Evolutionary conservation across 2,329 filamentous ascomycete species (phyloP).

Genomic region (Colletotrichum limetticola): DNA sequence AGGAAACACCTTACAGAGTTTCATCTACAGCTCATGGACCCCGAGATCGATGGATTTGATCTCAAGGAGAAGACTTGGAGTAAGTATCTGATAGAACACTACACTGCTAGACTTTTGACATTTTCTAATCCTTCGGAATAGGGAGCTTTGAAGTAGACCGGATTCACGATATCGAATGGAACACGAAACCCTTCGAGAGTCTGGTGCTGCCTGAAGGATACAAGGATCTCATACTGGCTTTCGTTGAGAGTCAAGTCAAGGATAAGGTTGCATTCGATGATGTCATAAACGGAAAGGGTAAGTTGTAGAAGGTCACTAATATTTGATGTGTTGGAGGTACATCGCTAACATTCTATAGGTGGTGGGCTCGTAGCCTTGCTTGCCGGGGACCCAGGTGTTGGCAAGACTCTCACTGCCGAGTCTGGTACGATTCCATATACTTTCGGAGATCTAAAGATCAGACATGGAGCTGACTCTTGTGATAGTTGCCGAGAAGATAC

Average conservation of each 20-base stretch:
- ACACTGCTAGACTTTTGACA: background rate
- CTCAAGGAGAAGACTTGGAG: constrained; percentile 57
- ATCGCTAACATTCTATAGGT: background rate
- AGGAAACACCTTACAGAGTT: constrained; percentile 28
- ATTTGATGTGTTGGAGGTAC: too few relatives aligned
- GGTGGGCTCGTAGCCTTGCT: constrained; percentile 48
- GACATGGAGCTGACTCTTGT: constrained; percentile 19
- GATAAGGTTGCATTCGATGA: constrained; percentile 59
- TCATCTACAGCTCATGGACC: constrained; percentile 31
- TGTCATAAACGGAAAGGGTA: constrained; percentile 62
- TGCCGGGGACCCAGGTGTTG: constrained; percentile 46
- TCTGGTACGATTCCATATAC: constrained; percentile 23
- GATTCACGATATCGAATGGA: constrained; percentile 57
- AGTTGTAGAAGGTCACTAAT: constrained; percentile 19
- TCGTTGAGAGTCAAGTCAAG: constrained; percentile 57
- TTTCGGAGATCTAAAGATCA: background rate
- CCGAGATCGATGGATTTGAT: constrained; percentile 54
- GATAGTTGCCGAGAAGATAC: constrained; percentile 49
- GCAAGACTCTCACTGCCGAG: constrained; percentile 54
- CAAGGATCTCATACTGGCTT: constrained; percentile 62
- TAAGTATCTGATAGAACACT: constrained; percentile 7
- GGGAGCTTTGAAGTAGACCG: constrained; percentile 55
- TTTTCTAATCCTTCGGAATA: background rate
- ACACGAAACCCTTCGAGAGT: constrained; percentile 57
- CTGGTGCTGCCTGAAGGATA: constrained; percentile 60